Conservation (phyloP, 2,329 filamentous ascomycete species). For the Cordyceps farinosa region DNA sequence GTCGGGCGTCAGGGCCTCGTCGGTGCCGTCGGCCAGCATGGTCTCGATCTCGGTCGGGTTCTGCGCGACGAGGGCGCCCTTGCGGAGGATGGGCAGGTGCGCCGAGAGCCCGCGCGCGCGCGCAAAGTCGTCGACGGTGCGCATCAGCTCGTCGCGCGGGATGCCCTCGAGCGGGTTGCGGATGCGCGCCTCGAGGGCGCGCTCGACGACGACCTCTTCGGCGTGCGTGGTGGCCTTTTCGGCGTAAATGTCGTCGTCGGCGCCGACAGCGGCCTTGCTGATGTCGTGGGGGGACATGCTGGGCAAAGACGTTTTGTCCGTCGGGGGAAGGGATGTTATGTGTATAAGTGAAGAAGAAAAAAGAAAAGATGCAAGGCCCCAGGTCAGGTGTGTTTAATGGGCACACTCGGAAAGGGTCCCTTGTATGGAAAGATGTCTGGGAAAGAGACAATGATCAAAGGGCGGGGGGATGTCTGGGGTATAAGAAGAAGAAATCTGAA, state of each 20-base stretch:
- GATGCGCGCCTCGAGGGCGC: background rate
- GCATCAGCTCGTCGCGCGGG: constrained; percentile 47
- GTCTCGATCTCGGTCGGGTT: constrained; percentile 58
- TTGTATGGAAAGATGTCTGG: background rate
- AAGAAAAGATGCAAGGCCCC: background rate
- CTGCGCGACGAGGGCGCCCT: constrained; percentile 72
- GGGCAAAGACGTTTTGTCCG: background rate
- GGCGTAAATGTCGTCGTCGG: constrained; percentile 5
- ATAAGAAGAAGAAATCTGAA: background rate
- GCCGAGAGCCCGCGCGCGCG: constrained; percentile 55
- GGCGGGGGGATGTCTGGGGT: background rate
- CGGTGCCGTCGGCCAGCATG: constrained; percentile 44
- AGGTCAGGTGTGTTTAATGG: background rate
- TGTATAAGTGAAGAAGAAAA: background rate
- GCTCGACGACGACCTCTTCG: constrained; percentile 7
- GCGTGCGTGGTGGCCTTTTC: constrained; percentile 15
- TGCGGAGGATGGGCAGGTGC: constrained; percentile 56
- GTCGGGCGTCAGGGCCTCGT: constrained; percentile 54
- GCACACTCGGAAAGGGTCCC: background rate
- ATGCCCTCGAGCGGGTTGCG: constrained; percentile 48
- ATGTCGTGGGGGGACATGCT: constrained; percentile 14
- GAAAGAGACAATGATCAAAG: background rate
- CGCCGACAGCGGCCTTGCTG: constrained; percentile 4
- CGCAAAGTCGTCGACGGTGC: constrained; percentile 60
- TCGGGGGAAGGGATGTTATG: no score